A percentile compares a stretch with the other conserved stretches of the same genome.
Evolutionary conservation across 2,329 filamentous ascomycete species (phyloP).

Genomic region (Diplodia scrobiculata): DNA sequence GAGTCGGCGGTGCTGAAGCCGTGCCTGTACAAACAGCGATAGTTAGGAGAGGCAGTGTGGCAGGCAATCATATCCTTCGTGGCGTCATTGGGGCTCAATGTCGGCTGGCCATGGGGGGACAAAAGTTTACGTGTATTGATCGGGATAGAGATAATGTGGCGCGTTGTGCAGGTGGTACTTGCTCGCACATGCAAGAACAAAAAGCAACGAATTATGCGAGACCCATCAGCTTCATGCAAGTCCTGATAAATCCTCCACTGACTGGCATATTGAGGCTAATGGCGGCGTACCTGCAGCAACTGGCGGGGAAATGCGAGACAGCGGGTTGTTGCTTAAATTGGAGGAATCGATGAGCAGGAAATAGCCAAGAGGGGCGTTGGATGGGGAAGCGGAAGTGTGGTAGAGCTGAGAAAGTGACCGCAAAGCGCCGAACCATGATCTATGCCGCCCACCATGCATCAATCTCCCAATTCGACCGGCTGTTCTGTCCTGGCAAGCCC

Average conservation of each 20-base stretch:
- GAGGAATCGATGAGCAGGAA: neutral
- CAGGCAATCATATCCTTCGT: neutral
- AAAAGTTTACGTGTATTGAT: neutral
- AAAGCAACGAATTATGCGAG: neutral
- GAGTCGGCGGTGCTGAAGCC: conserved; percentile 79
- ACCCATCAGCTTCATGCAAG: neutral
- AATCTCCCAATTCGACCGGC: conserved; percentile 15
- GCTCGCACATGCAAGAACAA: neutral
- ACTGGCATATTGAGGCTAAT: neutral
- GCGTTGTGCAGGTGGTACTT: neutral
- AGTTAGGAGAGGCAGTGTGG: conserved; percentile 31
- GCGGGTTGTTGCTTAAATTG: conserved; percentile 1
- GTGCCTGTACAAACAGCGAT: conserved; percentile 92
- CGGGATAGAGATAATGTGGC: neutral
- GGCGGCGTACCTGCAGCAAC: neutral
- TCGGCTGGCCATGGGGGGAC: neutral
- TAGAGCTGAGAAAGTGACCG: conserved; percentile 16
- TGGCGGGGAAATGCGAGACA: neutral
- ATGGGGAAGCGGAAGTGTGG: conserved; percentile 13
- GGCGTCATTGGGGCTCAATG: neutral
- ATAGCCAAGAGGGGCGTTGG: conserved; percentile 7
- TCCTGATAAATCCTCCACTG: neutral
- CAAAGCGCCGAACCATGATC: conserved; percentile 29
- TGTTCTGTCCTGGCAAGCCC: neutral
- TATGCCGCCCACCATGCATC: conserved; percentile 28